Base-by-base conservation (phyloP, 495 filamentous ascomycete species). In the Xylaria cubensis region DNA sequence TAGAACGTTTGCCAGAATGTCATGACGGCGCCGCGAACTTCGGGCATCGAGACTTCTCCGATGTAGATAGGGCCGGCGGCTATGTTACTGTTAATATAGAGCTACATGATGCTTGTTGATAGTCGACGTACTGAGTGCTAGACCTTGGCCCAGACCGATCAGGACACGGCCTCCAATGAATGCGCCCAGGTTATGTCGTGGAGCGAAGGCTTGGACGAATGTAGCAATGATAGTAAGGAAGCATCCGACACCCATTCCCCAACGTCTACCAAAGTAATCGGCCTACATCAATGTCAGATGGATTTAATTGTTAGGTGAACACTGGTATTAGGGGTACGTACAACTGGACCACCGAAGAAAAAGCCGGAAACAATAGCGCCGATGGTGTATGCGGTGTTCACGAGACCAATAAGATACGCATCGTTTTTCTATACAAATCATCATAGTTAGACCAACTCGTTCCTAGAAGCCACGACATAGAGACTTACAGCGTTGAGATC, bases 1-100 rank as follows among this genome's bases (percentile, higher is more conserved):
- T 90, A 91, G 79, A 90, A 90, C 80, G 89, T 88, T 79, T 91
- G 88, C 89, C 88, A 91, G 73, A 90, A 88, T n/a, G 86, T 86
- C 89, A 91, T 89, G 74, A 91, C 88, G 73, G 85, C 85, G 68
- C 89, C 89, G 59, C 89, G 86, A 71, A 90, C 90, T 64, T 89
- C 84, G 10, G 85, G 76, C 8, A 88, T 87, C 8, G 88, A 85
- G 24, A 91, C 76, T 69, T 91, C 88, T 62, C 88, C 88, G 63
- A 91, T 91, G 73, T 90, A 91, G 68, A 90, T 88, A 0, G 88
- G 88, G 13, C 88, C 88, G 51, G 88, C 72, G 12, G 78, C 74
- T 74, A 24, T 64, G 36, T 58, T 17, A 41, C 15, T 55, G 66
- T 75, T 72, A 75, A 65, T 59, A 36, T 13, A 41, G 26, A 29